These are phyloP conservation scores for Aureobasidium zeae DNA, from an alignment of 2,329 filamentous ascomycete species.

Conservation along the genomic window DNA sequence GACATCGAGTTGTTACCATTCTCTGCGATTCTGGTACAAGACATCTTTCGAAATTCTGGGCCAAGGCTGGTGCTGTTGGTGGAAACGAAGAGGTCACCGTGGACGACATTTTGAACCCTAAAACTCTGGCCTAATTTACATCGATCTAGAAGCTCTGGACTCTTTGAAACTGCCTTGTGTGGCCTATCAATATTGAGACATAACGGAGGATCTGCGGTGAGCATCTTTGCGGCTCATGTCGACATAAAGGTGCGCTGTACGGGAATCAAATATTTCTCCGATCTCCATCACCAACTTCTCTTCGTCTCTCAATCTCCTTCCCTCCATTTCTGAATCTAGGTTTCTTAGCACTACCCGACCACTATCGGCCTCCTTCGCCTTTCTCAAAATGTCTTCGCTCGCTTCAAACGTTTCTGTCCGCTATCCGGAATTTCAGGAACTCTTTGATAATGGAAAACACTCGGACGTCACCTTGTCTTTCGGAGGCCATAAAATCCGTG, in stretches of 20 bases:
- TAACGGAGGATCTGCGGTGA: too few relatives aligned
- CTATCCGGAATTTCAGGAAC: too few relatives aligned
- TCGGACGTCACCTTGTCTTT: not conserved
- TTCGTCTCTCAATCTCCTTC: too few relatives aligned
- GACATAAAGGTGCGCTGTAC: not conserved
- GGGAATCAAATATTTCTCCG: too few relatives aligned
- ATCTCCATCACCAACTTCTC: too few relatives aligned
- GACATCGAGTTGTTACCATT: constrained; percentile 63
- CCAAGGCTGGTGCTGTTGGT: constrained; percentile 58
- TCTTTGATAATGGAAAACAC: not conserved
- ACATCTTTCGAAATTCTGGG: constrained; percentile 81
- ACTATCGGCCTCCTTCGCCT: not conserved
- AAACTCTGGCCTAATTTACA: not conserved
- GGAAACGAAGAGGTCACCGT: constrained; percentile 39
- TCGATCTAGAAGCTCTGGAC: too few relatives aligned
- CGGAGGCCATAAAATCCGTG: not conserved
- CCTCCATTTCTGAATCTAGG: too few relatives aligned
- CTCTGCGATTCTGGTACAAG: constrained; percentile 67
- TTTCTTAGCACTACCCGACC: not conserved
- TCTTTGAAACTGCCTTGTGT: too few relatives aligned
- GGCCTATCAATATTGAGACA: too few relatives aligned
- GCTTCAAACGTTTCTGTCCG: too few relatives aligned
- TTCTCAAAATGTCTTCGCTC: too few relatives aligned
- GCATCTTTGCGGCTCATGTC: not conserved
- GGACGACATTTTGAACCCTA: constrained; percentile 41